Evolutionary conservation across 2,329 filamentous ascomycete genomes (phyloP), one percentile per base, ranked within the genome.

Genomic region (Pseudogymnoascus sp.): DNA sequence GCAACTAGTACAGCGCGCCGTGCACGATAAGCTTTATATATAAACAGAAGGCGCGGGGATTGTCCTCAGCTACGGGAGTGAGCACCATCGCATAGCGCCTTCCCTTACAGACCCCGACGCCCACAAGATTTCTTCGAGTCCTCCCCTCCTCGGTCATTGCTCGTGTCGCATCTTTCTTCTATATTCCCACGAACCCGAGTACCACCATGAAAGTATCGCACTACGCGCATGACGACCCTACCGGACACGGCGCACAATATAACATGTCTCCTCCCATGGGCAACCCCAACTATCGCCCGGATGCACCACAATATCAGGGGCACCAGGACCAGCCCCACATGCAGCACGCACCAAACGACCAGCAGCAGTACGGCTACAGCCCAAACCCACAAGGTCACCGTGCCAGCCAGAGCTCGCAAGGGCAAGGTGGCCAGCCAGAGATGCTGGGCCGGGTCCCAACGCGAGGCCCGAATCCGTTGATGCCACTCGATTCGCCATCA

Each of bases 401-500:
- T 10, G n/a, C 28, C 50, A 60, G 34, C 36, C 59, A 60, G 34
- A 60, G 37, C 18, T 60, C 34, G 21, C 21, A 60, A n/a, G 59
- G 37, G 4, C 59, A 60, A 12, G 59, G 59, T 25, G 59, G 37
- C 12, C 59, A 60, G 12, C 34, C 7, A 25, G 59, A 38, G 12
- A 60, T 40, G 34, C 11, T 60, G 8, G 59, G 59, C 59, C 59
- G 37, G 34, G 37, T 18, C 7, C 59, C 59, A 1, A 42, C 34
- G 8, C 34, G 34, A n/a, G 59, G 59, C 21, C 34, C 59, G 2
- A 60, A 60, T 40, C 25, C 59, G 14, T 12, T 60, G 31, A 38
- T 60, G 5, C 59, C 59, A n/a, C 59, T 60, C 34, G 59, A 38
- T 42, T 56, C 50, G 28, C 50, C 50, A 4, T 60, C 59, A 7